Evolutionary conservation across 805 yeast genomes (phyloP), one percentile per base, ranked within the genome.

Genomic region (Candida ovalis): DNA sequence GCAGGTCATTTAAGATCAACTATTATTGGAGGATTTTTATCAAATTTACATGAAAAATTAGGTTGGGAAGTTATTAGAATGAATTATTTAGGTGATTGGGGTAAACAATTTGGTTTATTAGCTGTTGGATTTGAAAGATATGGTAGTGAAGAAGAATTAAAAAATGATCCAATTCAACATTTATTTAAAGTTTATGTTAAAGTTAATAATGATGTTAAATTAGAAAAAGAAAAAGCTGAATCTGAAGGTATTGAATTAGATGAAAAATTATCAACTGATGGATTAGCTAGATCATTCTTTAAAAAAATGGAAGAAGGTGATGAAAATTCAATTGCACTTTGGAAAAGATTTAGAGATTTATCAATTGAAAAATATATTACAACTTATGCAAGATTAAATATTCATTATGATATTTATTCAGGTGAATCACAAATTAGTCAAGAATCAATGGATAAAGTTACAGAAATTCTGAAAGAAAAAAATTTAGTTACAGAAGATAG

Each of bases 51-150:
- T 66, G 97, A 90, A 71, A 83, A 81, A 57, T 75, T 84, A 49
- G 99, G 98, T 42, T 94, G 92, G 88, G 80, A 88, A n/a, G 99
- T 94, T 40, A 71, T 78, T 57, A 81, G 97, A 72, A 77, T 92
- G 75, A 94, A 94, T 75, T 94, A 94, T 70, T 77, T 94, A 57
- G 99, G 99, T 62, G 99, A 94, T 72, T 94, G 99, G 99, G 99
- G 99, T 49, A 94, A 94, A 72, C 99, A 94, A 74, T 94, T 92
- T 63, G 99, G 99, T 69, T 68, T 94, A 41, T 77, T 94, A 58
- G 99, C 98, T 23, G 86, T 94, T 53, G 99, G 97, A 42, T 94
- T 85, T 68, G 80, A 81, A 48, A 82, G 79, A 62, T 94, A 86
- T 64, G 99, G 99, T 43, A 70, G 77, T 53, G 96, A 86, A 65